phyloP scores from a whole-genome alignment of 2,329 filamentous ascomycete species.

The Aspergillus uvarum region DNA sequence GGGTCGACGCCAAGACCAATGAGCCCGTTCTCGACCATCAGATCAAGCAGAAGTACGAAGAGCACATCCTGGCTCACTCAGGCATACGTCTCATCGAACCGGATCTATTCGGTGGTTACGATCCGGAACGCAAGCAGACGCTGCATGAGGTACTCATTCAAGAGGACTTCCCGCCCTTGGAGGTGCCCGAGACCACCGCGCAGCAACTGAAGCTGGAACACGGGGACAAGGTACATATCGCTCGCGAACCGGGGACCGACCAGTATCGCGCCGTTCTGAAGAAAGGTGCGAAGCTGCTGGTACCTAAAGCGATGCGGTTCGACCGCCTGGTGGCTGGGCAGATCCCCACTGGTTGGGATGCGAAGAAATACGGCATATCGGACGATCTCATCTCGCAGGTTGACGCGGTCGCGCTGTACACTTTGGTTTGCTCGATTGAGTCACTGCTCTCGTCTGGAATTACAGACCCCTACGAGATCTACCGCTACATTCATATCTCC shows the following conservation, averaged over 20 bases:
- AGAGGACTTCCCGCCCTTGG: slow-evolving; percentile 87
- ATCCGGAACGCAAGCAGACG: slow-evolving; percentile 93
- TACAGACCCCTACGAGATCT: slow-evolving; percentile 98
- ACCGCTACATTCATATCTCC: slow-evolving; percentile 95
- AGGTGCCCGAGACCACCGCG: slow-evolving; percentile 5
- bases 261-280: slow-evolving; percentile 66
- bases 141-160: slow-evolving; percentile 94
- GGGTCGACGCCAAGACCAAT: slow-evolving; percentile 1
- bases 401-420: slow-evolving; percentile 87
- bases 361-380: slow-evolving; percentile 87
- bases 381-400: slow-evolving; percentile 95
- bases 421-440: slow-evolving; percentile 86
- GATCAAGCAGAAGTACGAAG: slow-evolving; percentile 5
- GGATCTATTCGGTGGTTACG: slow-evolving; percentile 35
- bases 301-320: slow-evolving; percentile 6
- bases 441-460: slow-evolving; percentile 85
- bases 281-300: slow-evolving; percentile 78
- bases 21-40: slow-evolving; percentile 5
- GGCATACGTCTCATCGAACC: slow-evolving; percentile 79
- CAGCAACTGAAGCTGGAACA: slow-evolving; percentile 5
- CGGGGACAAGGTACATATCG: neutral
- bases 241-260: neutral
- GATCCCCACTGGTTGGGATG: slow-evolving; percentile 94
- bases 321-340: slow-evolving; percentile 72
- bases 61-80: slow-evolving; percentile 77